A percentile compares a stretch with the other conserved stretches of the same genome.
Evolutionary conservation across 495 filamentous ascomycete species (phyloP).

Genomic region (Aspergillus campestris): DNA sequence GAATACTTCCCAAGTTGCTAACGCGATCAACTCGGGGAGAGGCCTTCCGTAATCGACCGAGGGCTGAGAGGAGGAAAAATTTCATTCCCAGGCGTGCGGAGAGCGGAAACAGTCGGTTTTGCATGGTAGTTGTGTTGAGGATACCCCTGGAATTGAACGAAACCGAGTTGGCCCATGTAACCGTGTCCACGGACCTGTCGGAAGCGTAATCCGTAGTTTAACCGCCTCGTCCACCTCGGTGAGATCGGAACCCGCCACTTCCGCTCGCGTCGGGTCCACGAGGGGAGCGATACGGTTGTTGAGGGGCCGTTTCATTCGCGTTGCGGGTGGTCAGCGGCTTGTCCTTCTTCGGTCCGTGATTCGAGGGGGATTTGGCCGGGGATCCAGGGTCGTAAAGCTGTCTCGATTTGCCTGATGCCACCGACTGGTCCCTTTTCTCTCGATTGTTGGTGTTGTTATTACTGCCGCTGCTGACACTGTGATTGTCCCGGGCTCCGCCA

Average conservation of each 20-base stretch:
- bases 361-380: slow-evolving; percentile 49
- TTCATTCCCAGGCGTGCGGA: background rate
- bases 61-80: background rate
- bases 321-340: slow-evolving; percentile 24
- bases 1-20: slow-evolving; percentile 49
- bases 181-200: no score
- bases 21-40: slow-evolving; percentile 49
- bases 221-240: slow-evolving; percentile 37
- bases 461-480: slow-evolving; percentile 11
- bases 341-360: slow-evolving; percentile 45
- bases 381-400: slow-evolving; percentile 71
- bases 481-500: slow-evolving; percentile 3
- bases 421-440: slow-evolving; percentile 42
- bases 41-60: slow-evolving; percentile 37
- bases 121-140: background rate
- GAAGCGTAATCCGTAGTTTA: slow-evolving; percentile 14
- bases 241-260: slow-evolving; percentile 62
- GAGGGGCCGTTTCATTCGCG: slow-evolving; percentile 36
- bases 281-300: slow-evolving; percentile 58
- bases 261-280: slow-evolving; percentile 69
- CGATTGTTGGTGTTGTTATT: slow-evolving; percentile 21
- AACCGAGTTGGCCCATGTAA: background rate
- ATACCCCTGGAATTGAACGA: background rate
- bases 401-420: slow-evolving; percentile 31
- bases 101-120: background rate